Percentiles rank a stretch among this genome's conserved stretches.
These are phyloP conservation scores for Neophaeococcomyces aloes DNA, from an alignment of 2,329 filamentous ascomycete genomes.

Conservation along the genomic window DNA sequence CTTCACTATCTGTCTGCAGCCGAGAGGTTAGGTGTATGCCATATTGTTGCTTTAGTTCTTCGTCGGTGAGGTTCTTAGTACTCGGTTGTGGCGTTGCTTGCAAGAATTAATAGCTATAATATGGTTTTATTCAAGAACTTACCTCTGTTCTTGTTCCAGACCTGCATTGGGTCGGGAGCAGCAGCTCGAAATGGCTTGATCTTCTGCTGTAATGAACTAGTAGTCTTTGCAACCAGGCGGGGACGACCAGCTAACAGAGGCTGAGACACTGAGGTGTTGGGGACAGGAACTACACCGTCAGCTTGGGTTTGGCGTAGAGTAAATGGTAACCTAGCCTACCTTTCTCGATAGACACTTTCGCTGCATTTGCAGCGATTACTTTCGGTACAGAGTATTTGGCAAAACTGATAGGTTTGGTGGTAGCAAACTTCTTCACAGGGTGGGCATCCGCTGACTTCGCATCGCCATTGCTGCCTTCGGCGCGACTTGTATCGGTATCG, in stretches of 20 bases:
- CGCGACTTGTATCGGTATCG: constrained; percentile 53
- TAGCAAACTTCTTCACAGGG: constrained; percentile 49
- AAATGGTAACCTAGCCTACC: constrained; percentile 28
- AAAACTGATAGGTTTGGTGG: constrained; percentile 56
- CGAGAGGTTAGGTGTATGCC: constrained; percentile 58
- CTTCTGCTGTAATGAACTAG: constrained; percentile 41
- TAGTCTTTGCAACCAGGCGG: constrained; percentile 53
- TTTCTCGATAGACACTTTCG: constrained; percentile 46
- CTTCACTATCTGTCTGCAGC: constrained; percentile 50
- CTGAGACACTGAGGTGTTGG: constrained; percentile 30
- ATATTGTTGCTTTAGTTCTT: constrained; percentile 58
- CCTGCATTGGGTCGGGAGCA: constrained; percentile 56
- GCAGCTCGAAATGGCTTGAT: constrained; percentile 38
- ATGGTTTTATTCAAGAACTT: too few species aligned
- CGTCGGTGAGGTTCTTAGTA: constrained; percentile 56
- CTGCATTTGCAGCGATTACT: constrained; percentile 43
- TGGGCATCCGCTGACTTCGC: constrained; percentile 33
- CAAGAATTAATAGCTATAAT: too few species aligned
- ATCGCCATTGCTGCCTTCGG: constrained; percentile 35
- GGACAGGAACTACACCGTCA: constrained; percentile 24
- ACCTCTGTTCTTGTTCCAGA: constrained; percentile 61
- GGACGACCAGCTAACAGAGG: constrained; percentile 42
- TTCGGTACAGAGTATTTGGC: constrained; percentile 58
- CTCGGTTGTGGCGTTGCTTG: constrained; percentile 36
- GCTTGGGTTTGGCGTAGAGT: too few species aligned